These are phyloP conservation scores for Dictyophora rubrovolvata DNA, from an alignment of 768 basidiomycete species.

Conservation along the genomic window DNA sequence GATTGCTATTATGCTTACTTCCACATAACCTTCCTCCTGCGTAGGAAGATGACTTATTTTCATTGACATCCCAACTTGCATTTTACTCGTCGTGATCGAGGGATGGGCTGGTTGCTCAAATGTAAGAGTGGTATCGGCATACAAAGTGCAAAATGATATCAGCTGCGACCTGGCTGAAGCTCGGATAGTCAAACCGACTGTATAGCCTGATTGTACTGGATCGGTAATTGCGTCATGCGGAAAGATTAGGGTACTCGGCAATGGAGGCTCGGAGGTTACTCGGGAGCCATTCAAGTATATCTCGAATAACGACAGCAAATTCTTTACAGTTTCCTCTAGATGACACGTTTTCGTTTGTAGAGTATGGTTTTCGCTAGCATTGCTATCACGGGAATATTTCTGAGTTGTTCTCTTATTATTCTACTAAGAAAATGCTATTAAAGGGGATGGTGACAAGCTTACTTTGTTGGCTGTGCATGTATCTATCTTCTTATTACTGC, in stretches of 20 bases:
- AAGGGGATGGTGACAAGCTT: not conserved
- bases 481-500: not conserved
- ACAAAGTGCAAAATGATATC: constrained; percentile 2
- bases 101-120: not conserved
- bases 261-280: not conserved
- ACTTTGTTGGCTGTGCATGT: not conserved
- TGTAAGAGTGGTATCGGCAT: constrained; percentile 1
- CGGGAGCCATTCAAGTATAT: not conserved
- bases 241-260: not conserved
- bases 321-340: not conserved
- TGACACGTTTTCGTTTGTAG: not conserved
- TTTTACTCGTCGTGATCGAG: not conserved
- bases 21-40: too few species aligned
- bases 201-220: not conserved
- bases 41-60: too few species aligned
- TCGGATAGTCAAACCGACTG: not conserved
- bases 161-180: not conserved
- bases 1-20: too few species aligned
- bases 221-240: not conserved
- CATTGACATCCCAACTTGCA: not conserved
- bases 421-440: too few species aligned
- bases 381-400: too few species aligned
- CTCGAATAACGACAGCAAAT: not conserved
- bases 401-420: too few species aligned
- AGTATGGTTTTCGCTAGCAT: too few species aligned